Base-by-base conservation (phyloP, 192 early-diverging fungal species). In the Backusella liffmaniae region DNA sequence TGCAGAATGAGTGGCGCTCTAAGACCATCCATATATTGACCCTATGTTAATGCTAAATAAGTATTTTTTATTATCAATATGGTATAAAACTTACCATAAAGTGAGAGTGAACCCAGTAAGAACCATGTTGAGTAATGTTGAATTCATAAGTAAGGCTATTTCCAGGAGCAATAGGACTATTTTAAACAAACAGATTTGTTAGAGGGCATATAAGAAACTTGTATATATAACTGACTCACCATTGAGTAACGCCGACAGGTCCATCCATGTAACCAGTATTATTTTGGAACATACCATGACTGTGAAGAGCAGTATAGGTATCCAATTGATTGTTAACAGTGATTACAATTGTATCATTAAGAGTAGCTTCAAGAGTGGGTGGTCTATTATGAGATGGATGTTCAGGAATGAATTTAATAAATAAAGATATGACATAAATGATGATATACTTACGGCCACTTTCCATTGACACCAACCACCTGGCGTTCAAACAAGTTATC, bases 101-200 rank as follows among this genome's bases (percentile, higher is more conserved):
- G 74, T 88, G 87, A 41, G 80, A 78, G 67, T 88, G 87, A 42
- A 80, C 82, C 87, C 87, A 88, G 46, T 84, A 85, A 73, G 83
- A 84, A 32, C 86, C 87, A 46, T 87, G 86, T 76, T 96, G 94
- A n/a, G 73, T 73, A 66, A 92, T 84, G 10, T 82, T 83, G 72
- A 92, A 91, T 7, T 82, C 84, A 81, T 96, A 96, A 5, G 92
- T 93, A 76, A 93, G 91, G 73, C 85, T 90, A n/a, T 74, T 76
- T n/a, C 89, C 89, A 0, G 88, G 83, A 15, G 94, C 91, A 71
- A 96, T 95, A 8, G 86, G 85, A 79, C 94, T 74, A 74, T 36
- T 29, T 35, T 16, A 49, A 49, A 21, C 18, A 6, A 73, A 34
- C 0, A 35, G 4, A 66, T 36, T 32, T 26, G 59, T 70, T 66